Percentiles rank a stretch among this genome's conserved stretches.
These are phyloP conservation scores for Cutaneotrichosporon cavernicola DNA, from an alignment of 1,284 basidiomycete species.

Conservation along the genomic window DNA sequence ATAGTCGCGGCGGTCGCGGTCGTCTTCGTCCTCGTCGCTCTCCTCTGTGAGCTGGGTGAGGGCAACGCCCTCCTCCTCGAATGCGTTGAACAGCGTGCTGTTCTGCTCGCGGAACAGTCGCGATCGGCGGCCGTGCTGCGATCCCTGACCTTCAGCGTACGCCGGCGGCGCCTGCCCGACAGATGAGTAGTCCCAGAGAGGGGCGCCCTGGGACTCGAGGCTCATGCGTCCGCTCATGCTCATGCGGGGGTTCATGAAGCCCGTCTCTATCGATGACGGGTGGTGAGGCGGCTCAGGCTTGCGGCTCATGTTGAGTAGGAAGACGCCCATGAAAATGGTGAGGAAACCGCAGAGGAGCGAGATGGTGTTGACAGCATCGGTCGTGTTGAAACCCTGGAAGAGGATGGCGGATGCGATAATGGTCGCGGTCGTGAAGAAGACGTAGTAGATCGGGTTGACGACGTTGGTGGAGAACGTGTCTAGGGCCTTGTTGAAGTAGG, in stretches of 20 bases:
- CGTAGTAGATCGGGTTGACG: conserved; percentile 98
- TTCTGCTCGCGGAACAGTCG: conserved; percentile 65
- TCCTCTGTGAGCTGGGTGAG: conserved; percentile 51
- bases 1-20: conserved; percentile 15
- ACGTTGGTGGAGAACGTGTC: conserved; percentile 98
- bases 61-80: conserved; percentile 51
- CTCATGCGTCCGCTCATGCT: conserved; percentile 53
- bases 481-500: conserved; percentile 98
- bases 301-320: conserved; percentile 81
- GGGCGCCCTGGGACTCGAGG: conserved; percentile 45
- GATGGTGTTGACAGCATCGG: conserved; percentile 72
- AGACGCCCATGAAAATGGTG: conserved; percentile 88
- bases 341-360: conserved; percentile 84
- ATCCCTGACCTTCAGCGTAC: conserved; percentile 48
- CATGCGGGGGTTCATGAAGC: conserved; percentile 63
- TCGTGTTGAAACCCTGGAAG: conserved; percentile 95
- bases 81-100: conserved; percentile 50
- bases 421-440: conserved; percentile 95
- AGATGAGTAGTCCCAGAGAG: conserved; percentile 41
- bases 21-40: conserved; percentile 46
- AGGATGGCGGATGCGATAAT: conserved; percentile 92
- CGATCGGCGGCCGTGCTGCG: conserved; percentile 55
- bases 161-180: conserved; percentile 38
- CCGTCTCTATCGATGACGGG: conserved; percentile 62
- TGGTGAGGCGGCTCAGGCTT: conserved; percentile 60